Evolutionary conservation across 805 yeast species (phyloP), one percentile per base, ranked within the genome.

Genomic region (Maudiozyma barnettii): DNA sequence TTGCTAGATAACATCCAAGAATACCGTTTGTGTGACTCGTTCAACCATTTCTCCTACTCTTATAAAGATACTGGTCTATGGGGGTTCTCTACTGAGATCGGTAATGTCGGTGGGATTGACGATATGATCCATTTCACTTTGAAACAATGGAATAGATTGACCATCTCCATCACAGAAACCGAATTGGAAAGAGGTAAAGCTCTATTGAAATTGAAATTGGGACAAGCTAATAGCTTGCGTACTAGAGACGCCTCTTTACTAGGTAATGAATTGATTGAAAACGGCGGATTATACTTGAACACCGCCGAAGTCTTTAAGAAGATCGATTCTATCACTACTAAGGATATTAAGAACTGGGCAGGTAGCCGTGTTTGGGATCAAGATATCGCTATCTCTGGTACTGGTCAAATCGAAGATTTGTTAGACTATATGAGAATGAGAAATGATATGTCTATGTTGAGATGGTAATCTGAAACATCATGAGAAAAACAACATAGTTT

Each of bases 401-500:
- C 85, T 54, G 95, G 95, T 69, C 85, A 82, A 73, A 84, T 83
- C 71, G 95, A 85, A 76, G 87, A 74, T 56, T 73, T 85, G 69
- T 73, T 84, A 65, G 95, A 85, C 69, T 85, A 85, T 79, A 75
- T 73, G 78, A 82, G 91, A 80, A 72, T 80, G 68, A 83, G 95
- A 82, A 82, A 81, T 71, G 90, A 83, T 63, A 85, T 86, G 89
- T 78, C 93, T 61, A 78, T 83, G 86, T 74, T 84, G 81, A 84
- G 95, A 83, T 79, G 83, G 83, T 79, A 66, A 67, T 51, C 8
- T 39, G 37, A 21, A n/a, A n/a, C n/a, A n/a, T n/a, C n/a, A n/a
- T n/a, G n/a, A n/a, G n/a, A n/a, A n/a, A n/a, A n/a, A n/a, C n/a
- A n/a, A n/a, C n/a, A n/a, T n/a, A n/a, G n/a, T n/a, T 36, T 33